Evolutionary conservation across 768 basidiomycete genomes (phyloP), one percentile per base, ranked within the genome.

Genomic region (Suillus bovinus): DNA sequence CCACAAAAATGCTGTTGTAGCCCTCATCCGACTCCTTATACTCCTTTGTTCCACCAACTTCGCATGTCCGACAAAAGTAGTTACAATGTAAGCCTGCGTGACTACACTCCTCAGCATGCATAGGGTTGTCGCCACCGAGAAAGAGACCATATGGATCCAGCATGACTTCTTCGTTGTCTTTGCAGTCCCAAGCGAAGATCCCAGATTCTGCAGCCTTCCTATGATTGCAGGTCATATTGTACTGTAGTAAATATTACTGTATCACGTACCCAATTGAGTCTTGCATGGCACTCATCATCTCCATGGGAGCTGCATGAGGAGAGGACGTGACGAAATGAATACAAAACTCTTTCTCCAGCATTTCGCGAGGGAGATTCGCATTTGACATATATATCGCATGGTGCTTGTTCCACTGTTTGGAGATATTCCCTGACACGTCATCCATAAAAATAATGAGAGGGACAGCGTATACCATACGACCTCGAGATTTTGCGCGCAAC

Each of bases 371-470:
- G 1, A 80, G 38, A 9, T 52, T 62, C 0, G 59, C 74, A 61
- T 79, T 77, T 0, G 70, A 76, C 58, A 77, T 63, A 24, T 79
- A 80, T 0, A 71, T 58, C 0, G 70, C 64, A 14, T 75, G 70
- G 36, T 79, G 75, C 34, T 74, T 74, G 39, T 80, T 77, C 73
- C 76, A 80, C 29, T 78, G 77, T 42, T 77, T 79, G 5, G 67
- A 75, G 4, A 65, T 59, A 38, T 79, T 79, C 0, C 70, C 77
- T 0, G 72, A 79, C 0, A 79, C 67, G 46, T 79, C 73, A 34
- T 79, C 77, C 54, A 77, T 70, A 57, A 77, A 77, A 0, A 77
- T 20, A 2, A 77, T 70, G 6, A 75, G 60, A 0, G 72, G 72
- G 0, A 70, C 64, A 1, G 60, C 65, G 6, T 69, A 64, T 1